Evolutionary conservation across 805 yeast genomes (phyloP), one percentile per base, ranked within the genome.

Genomic region (Debaryomyces castellii): DNA sequence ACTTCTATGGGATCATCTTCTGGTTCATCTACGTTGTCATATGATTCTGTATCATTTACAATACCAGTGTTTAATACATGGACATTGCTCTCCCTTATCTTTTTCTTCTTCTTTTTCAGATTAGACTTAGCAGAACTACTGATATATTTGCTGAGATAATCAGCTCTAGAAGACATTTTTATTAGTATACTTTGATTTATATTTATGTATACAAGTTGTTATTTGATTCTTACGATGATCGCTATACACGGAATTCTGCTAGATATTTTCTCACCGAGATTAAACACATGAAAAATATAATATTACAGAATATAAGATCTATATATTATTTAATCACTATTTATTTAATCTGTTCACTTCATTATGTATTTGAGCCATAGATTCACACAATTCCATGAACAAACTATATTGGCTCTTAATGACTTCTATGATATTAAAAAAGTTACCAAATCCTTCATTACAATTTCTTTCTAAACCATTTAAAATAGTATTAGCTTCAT

Each of bases 381-480:
- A 77, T 60, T 85, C 87, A 40, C 91, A 85, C 37, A 84, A 71
- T 60, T 85, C 91, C 82, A 85, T 83, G 63, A 85, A 87, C 43
- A 86, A 66, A 37, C 72, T 71, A 59, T 83, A 86, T 62, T 86
- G 92, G 53, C 81, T 83, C 45, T 80, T 79, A 21, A 87, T 74
- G 0, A 88, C 82, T 40, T 77, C 75, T 12, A 84, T 78, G 22
- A 85, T 75, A 51, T 76, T 71, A 47, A 61, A 58, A 41, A 72
- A 62, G 42, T 69, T 60, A 41, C 75, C 70, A 48, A 66, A 59
- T 58, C 82, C 64, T 44, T 67, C 73, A 32, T 53, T 63, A 47
- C 71, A 63, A 40, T 60, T 60, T 39, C 54, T 55, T 48, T 72
- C 76, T 48, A 72, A 65, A 3, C 79, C 77, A 14, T 67, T 59